Percentiles rank a stretch among this genome's conserved stretches.
These are phyloP conservation scores for Microbotryum intermedium DNA, from an alignment of 1,284 basidiomycete species.

Conservation along the genomic window DNA sequence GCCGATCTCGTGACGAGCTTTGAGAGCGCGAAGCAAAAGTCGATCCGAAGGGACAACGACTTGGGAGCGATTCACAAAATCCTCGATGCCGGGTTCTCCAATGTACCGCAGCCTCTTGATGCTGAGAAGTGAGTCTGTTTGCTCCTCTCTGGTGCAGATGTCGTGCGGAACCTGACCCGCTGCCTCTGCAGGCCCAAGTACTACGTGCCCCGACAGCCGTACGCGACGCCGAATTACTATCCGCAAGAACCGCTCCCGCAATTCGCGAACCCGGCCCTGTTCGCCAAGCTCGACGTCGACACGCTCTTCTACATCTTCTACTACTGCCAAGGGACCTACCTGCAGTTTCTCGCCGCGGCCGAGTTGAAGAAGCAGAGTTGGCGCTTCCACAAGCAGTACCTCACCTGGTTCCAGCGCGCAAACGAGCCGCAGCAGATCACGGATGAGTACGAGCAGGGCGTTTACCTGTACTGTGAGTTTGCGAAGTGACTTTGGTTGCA, in stretches of 20 bases:
- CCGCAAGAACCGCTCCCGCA: slow-evolving; percentile 77
- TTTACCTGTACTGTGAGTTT: slow-evolving; percentile 41
- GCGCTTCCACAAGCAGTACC: slow-evolving; percentile 98
- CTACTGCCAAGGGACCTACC: slow-evolving; percentile 52
- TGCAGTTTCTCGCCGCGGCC: slow-evolving; percentile 71
- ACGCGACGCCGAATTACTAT: slow-evolving; percentile 87
- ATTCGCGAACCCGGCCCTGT: slow-evolving; percentile 76
- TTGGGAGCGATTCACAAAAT: slow-evolving; percentile 69
- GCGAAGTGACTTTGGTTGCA: neutral
- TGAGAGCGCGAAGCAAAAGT: slow-evolving; percentile 91
- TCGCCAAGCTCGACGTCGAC: slow-evolving; percentile 90
- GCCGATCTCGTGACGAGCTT: slow-evolving; percentile 91
- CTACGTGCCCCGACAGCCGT: slow-evolving; percentile 89
- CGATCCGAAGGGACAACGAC: slow-evolving; percentile 75
- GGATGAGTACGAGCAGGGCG: slow-evolving; percentile 98
- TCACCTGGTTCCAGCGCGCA: slow-evolving; percentile 99
- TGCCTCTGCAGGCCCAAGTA: slow-evolving; percentile 67
- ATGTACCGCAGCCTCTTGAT: slow-evolving; percentile 83
- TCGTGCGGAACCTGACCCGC: slow-evolving; percentile 8
- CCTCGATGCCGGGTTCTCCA: slow-evolving; percentile 79
- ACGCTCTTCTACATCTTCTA: slow-evolving; percentile 99
- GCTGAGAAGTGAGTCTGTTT: slow-evolving; percentile 68
- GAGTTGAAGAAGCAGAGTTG: slow-evolving; percentile 97
- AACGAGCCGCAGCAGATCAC: slow-evolving; percentile 99
- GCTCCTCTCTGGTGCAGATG: slow-evolving; percentile 11